These are phyloP conservation scores for Xanthoparmelia taractica DNA, from an alignment of 495 filamentous ascomycete genomes.

Conservation along the genomic window DNA sequence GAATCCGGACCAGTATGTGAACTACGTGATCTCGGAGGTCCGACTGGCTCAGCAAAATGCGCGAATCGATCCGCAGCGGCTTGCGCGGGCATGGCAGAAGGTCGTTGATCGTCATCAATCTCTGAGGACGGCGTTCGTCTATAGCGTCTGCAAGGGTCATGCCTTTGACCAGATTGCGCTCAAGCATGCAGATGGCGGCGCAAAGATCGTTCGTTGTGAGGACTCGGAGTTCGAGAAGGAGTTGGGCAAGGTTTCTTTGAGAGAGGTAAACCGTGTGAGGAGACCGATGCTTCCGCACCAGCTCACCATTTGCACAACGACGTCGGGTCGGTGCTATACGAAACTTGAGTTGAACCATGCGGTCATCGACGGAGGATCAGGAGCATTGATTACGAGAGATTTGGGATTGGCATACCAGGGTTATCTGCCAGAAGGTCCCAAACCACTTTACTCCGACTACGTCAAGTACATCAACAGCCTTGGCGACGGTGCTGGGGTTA, in stretches of 20 bases:
- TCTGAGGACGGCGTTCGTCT: constrained; percentile 46
- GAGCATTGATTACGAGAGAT: constrained; percentile 42
- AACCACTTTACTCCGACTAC: constrained; percentile 47
- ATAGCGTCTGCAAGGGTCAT: constrained; percentile 39
- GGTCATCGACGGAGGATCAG: constrained; percentile 44
- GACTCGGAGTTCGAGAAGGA: constrained; percentile 52
- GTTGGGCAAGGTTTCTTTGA: constrained; percentile 32
- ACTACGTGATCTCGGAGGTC: constrained; percentile 56
- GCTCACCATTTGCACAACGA: constrained; percentile 42
- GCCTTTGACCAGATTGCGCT: constrained; percentile 44
- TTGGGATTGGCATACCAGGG: constrained; percentile 43
- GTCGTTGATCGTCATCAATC: constrained; percentile 45
- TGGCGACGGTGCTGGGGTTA: constrained; percentile 40
- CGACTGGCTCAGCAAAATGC: constrained; percentile 30
- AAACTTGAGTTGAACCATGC: constrained; percentile 52
- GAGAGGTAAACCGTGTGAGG: constrained; percentile 30
- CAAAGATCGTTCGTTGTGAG: constrained; percentile 34
- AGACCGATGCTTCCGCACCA: constrained; percentile 38
- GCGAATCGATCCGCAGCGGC: constrained; percentile 32
- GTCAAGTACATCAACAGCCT: constrained; percentile 34
- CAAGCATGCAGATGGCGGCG: constrained; percentile 36
- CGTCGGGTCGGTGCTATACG: constrained; percentile 37
- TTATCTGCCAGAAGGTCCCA: constrained; percentile 30
- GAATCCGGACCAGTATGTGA: constrained; percentile 50
- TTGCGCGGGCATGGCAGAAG: constrained; percentile 42